phyloP scores from a whole-genome alignment of 2,329 filamentous ascomycete genomes.

The Sporothrix humicola region DNA sequence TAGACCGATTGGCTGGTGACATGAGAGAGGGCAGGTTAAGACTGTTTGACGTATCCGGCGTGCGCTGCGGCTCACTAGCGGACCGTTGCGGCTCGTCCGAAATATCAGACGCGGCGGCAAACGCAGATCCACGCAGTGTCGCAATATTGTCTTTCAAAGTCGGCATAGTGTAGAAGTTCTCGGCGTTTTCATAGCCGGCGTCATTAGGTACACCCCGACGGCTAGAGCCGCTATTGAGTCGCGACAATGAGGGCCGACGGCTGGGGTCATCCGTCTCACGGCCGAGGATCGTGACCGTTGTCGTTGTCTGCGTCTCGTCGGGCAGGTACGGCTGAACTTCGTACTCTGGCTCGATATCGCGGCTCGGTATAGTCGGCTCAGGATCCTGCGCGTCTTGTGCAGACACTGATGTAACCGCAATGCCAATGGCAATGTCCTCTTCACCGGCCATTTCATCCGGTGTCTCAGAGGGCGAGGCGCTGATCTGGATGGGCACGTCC shows the following conservation, averaged over 20 bases:
- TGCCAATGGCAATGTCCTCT: constrained; percentile 13
- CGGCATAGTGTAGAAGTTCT: constrained; percentile 45
- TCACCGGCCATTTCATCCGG: neutral
- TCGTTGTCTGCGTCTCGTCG: constrained; percentile 53
- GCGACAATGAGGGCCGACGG: constrained; percentile 34
- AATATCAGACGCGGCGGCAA: constrained; percentile 43
- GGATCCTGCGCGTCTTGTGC: neutral
- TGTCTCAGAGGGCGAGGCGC: neutral
- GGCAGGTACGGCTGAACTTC: constrained; percentile 50
- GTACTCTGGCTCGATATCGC: constrained; percentile 42
- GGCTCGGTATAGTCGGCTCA: constrained; percentile 11
- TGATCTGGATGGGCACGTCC: neutral
- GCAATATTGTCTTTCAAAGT: constrained; percentile 46
- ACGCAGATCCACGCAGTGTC: constrained; percentile 44
- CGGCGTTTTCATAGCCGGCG: constrained; percentile 39
- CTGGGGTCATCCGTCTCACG: constrained; percentile 50
- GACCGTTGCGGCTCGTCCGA: constrained; percentile 42
- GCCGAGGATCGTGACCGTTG: constrained; percentile 58
- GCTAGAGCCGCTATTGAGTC: constrained; percentile 26
- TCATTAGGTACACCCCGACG: constrained; percentile 32
- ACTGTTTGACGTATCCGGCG: constrained; percentile 51
- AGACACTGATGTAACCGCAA: constrained; percentile 1
- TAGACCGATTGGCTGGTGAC: constrained; percentile 54
- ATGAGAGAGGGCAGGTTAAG: constrained; percentile 55
- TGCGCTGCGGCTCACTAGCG: constrained; percentile 42